Evolutionary conservation across 352 stramenopile species (phyloP), one percentile per base, ranked within the genome.

Genomic region (Thalassiosira mediterranea): DNA sequence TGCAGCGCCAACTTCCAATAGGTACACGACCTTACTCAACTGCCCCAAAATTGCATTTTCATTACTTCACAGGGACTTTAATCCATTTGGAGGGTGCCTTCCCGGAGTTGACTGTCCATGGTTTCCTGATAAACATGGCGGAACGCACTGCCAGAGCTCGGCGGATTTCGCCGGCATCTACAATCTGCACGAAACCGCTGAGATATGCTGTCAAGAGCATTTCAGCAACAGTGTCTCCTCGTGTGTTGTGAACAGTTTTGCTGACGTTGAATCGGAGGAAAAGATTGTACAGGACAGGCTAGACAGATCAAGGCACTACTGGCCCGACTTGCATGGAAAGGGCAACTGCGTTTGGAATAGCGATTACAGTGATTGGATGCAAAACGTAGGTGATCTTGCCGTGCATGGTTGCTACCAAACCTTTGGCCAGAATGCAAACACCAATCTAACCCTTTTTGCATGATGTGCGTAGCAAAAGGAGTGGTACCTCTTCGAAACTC

Each of bases 351-450:
- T 68, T 11, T 56, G 26, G 31, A 47, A 68, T 25, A 56, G 59
- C 42, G 59, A 37, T 25, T 68, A 68, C 42, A 25, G 54, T 13
- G 59, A 68, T 53, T 68, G 59, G 59, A 68, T 68, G 59, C 13
- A 21, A 26, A 26, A 26, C 21, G 59, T 25, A 15, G 59, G 52
- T 21, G 46, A 42, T 68, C 21, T 54, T 42, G 37, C 57, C 8
- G 15, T 59, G 52, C 26, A 17, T 26, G n/a, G n/a, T n/a, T n/a
- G n/a, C n/a, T n/a, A n/a, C n/a, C n/a, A n/a, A n/a, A n/a, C n/a
- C n/a, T n/a, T n/a, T n/a, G n/a, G n/a, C n/a, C n/a, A n/a, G n/a
- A n/a, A n/a, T n/a, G n/a, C n/a, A n/a, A n/a, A n/a, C n/a, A n/a
- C n/a, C n/a, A n/a, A n/a, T n/a, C n/a, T n/a, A n/a, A n/a, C n/a